Conservation (phyloP, 495 filamentous ascomycete species). For the Entonaema liquescens region DNA sequence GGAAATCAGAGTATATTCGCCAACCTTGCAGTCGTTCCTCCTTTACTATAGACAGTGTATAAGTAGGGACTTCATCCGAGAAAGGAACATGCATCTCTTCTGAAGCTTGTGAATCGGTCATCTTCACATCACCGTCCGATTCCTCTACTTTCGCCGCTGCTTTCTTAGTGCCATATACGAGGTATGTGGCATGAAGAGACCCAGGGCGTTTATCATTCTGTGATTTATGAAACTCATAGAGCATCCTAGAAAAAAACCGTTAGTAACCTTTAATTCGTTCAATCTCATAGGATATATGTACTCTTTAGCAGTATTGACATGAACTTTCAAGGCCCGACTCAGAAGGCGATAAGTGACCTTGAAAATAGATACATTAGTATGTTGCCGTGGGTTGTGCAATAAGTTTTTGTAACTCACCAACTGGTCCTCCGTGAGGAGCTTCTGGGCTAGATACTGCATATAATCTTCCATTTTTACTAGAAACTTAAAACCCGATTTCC, state of each 20-base stretch:
- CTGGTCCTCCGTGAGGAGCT: constrained; percentile 78
- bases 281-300: constrained; percentile 38
- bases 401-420: constrained; percentile 62
- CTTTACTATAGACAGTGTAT: constrained; percentile 73
- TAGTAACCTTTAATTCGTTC: neutral
- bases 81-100: constrained; percentile 34
- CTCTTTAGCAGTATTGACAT: constrained; percentile 87
- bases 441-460: constrained; percentile 74
- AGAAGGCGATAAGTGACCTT: constrained; percentile 88
- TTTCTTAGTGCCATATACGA: constrained; percentile 72
- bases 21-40: constrained; percentile 82
- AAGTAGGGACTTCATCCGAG: constrained; percentile 56
- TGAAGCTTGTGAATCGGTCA: constrained; percentile 65
- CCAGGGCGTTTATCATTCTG: constrained; percentile 81
- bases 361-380: constrained; percentile 9
- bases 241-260: constrained; percentile 66
- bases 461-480: constrained; percentile 62
- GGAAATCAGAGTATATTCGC: constrained; percentile 28
- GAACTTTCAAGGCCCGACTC: constrained; percentile 79
- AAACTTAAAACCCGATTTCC: neutral
- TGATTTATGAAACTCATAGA: constrained; percentile 84
- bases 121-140: constrained; percentile 73
- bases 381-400: neutral
- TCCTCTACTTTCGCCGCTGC: constrained; percentile 38
- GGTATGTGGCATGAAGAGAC: constrained; percentile 85